A percentile compares a stretch with the other conserved stretches of the same genome.
phyloP scores from a whole-genome alignment of 495 filamentous ascomycete genomes.

The Lasiosphaeris hirsuta region DNA sequence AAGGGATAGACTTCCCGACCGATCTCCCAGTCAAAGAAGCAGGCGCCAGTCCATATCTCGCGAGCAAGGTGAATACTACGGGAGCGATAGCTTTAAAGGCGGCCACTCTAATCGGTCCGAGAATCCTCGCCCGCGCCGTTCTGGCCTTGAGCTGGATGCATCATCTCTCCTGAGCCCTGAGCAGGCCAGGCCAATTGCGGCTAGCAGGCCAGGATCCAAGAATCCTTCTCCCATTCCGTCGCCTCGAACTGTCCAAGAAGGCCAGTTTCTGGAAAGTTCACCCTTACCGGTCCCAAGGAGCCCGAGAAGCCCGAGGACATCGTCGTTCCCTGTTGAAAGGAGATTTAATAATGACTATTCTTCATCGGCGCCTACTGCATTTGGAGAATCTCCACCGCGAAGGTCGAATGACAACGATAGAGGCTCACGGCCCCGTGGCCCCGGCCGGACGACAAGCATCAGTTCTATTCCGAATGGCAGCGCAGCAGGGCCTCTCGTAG shows the following conservation, averaged over 20 bases:
- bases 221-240: constrained; percentile 16
- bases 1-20: constrained; percentile 20
- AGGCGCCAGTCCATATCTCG: constrained; percentile 16
- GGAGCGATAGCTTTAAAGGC: constrained; percentile 18
- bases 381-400: constrained; percentile 23
- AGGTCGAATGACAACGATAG: constrained; percentile 15
- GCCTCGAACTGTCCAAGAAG: constrained; percentile 6
- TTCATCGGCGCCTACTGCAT: constrained; percentile 25
- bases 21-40: constrained; percentile 17
- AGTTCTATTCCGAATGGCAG: constrained; percentile 16
- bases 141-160: constrained; percentile 18
- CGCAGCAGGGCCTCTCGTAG: background rate
- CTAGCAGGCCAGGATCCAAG: constrained; percentile 12
- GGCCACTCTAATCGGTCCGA: constrained; percentile 13
- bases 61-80: constrained; percentile 24
- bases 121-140: constrained; percentile 11
- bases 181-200: constrained; percentile 1
- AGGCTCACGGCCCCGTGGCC: constrained; percentile 17
- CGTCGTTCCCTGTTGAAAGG: constrained; percentile 34
- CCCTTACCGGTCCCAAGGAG: constrained; percentile 7
- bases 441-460: constrained; percentile 22
- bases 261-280: constrained; percentile 13
- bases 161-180: constrained; percentile 17
- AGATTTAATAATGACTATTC: constrained; percentile 29
- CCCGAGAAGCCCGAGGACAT: constrained; percentile 30